Evolutionary conservation across 2,329 filamentous ascomycete species (phyloP), one percentile per base, ranked within the genome.

Genomic region (Calonectria crousiana): DNA sequence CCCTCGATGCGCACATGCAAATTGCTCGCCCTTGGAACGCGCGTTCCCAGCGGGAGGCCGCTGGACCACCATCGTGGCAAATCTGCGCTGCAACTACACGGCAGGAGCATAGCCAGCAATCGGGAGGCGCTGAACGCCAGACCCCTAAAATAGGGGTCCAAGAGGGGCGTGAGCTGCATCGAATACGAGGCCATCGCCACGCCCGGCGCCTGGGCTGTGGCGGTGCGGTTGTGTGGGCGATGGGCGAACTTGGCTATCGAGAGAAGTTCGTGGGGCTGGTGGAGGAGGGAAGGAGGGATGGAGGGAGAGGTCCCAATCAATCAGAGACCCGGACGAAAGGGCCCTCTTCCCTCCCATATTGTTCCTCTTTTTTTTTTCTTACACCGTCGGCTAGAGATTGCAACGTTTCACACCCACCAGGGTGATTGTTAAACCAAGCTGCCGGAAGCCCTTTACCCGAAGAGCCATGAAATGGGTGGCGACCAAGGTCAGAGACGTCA

Each of bases 391-490:
- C 60, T 26, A 49, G 41, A 51, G 53, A 62, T 51, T 69, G 68
- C 69, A 74, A 73, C 58, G 56, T 78, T 74, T 53, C 65, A 76
- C 73, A 52, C 73, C 62, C 66, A 69, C 60, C 47, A 69, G 68
- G 44, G 32, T 65, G 26, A 49, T 65, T 47, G 60, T 18, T 32
- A 34, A 62, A 62, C 56, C 56, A 62, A 62, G 56, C 56, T 62
- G 34, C 56, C 56, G 69, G 73, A 70, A 73, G 78, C 73, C 72
- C 69, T 69, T 74, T 74, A 72, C 72, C 74, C 62, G 67, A 72
- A 34, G 74, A 68, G 67, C 73, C 67, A 49, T 64, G 73, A 52
- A 60, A 69, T 74, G 69, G 56, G 67, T 67, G 69, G 69, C 67
- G 64, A 56, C 49, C 38, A 23, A 52, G 67, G 13, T 36, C 41